Percentiles rank a stretch among this genome's conserved stretches.
Evolutionary conservation across 345 rosid genomes (phyloP).

Genomic region (Zanthoxylum bungeanum): DNA sequence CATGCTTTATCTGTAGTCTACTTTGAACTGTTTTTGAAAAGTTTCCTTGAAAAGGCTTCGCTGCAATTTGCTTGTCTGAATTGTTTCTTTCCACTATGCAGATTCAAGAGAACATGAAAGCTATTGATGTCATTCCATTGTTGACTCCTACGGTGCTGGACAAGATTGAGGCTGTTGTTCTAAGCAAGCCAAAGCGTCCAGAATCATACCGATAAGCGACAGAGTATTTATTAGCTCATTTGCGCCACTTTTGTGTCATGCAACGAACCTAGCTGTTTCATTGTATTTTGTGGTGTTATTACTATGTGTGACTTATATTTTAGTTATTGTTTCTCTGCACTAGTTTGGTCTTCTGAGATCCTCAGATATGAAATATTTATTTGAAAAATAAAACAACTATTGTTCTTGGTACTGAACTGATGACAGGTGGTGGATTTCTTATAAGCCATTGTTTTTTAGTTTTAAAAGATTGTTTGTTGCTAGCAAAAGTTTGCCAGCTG

Average conservation of each 20-base stretch:
- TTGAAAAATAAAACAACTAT: neutral
- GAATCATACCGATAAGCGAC: conserved; percentile 68
- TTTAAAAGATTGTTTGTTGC: neutral
- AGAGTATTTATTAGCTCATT: neutral
- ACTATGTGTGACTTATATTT: neutral
- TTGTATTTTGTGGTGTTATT: neutral
- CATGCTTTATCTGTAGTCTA: neutral
- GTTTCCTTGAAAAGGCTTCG: neutral
- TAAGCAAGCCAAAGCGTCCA: conserved; percentile 83
- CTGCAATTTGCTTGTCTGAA: neutral
- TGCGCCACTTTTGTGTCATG: neutral
- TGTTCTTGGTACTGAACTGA: neutral
- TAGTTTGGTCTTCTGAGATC: too few species aligned
- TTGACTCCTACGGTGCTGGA: conserved; percentile 86
- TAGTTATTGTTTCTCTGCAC: neutral
- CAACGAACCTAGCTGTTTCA: neutral
- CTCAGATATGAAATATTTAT: neutral
- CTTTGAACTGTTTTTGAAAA: neutral
- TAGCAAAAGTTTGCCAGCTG: too few species aligned
- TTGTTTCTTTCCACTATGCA: conserved; percentile 20
- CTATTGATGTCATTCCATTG: conserved; percentile 77
- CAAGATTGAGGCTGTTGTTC: conserved; percentile 81
- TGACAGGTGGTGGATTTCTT: neutral
- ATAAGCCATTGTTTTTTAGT: neutral
- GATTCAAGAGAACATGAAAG: conserved; percentile 99